These are phyloP conservation scores for Fusarium multiceps DNA, from an alignment of 2,329 filamentous ascomycete genomes.

Conservation along the genomic window DNA sequence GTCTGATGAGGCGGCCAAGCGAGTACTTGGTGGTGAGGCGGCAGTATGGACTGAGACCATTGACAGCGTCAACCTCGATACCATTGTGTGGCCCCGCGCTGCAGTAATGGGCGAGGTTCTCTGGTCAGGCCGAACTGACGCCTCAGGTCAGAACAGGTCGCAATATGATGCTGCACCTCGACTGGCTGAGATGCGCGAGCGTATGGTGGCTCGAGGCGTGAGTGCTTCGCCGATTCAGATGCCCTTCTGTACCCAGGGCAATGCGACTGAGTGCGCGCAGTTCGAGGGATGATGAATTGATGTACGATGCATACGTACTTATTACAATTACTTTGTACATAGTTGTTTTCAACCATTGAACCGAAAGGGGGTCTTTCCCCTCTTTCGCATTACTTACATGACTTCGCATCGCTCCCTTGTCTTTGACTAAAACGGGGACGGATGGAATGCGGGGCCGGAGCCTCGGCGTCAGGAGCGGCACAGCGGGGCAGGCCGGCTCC, in stretches of 20 bases:
- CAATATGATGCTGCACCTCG: slow-evolving; percentile 76
- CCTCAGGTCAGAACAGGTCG: slow-evolving; percentile 73
- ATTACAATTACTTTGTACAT: slow-evolving; percentile 5
- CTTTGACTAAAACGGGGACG: background rate
- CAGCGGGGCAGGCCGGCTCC: slow-evolving; percentile 4
- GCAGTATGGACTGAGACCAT: slow-evolving; percentile 85
- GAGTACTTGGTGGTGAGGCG: slow-evolving; percentile 84
- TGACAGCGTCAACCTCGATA: slow-evolving; percentile 80
- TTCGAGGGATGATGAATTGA: slow-evolving; percentile 14
- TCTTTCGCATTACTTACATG: background rate
- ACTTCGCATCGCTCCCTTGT: background rate
- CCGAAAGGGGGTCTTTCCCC: background rate
- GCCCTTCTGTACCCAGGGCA: slow-evolving; percentile 57
- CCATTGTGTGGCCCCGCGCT: slow-evolving; percentile 80
- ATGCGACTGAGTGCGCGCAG: slow-evolving; percentile 44
- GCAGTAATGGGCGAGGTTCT: slow-evolving; percentile 81
- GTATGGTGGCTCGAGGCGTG: slow-evolving; percentile 76
- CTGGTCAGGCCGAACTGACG: slow-evolving; percentile 79
- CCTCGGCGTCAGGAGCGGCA: slow-evolving; percentile 6
- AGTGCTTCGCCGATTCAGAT: slow-evolving; percentile 74
- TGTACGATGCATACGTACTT: background rate
- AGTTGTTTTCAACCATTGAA: slow-evolving; percentile 6
- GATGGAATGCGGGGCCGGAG: slow-evolving; percentile 32
- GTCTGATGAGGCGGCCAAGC: slow-evolving; percentile 67
- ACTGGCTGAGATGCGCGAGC: slow-evolving; percentile 79